Evolutionary conservation across 2,329 filamentous ascomycete species (phyloP), one percentile per base, ranked within the genome.

Genomic region (Trichoderma sp.): DNA sequence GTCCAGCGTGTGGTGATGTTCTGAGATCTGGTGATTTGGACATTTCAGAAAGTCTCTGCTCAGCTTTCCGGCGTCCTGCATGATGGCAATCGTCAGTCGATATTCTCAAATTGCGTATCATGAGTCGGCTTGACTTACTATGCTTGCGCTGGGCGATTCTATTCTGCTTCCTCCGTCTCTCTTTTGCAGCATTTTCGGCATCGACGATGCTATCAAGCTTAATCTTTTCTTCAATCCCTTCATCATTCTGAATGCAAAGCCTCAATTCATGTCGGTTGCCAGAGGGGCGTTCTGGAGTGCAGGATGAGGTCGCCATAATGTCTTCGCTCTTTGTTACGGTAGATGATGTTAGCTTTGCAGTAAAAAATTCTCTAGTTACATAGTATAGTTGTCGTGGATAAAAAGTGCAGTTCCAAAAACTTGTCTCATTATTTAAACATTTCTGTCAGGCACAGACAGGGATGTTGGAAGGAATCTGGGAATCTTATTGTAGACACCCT

Each of bases 131-230:
- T 30, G 28, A 43, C 28, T 71, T 50, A 71, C 68, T 50, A 13
- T 71, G 68, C 8, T 66, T 71, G n/a, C 68, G 68, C 61, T 71
- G 68, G n/a, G 68, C 68, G 11, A 71, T 66, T 53, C 68, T 65
- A 17, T 71, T 71, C 32, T 71, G 68, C 23, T 26, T 47, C 30
- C 68, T 43, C 26, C 68, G 59, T 58, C 68, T 64, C 36, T 71
- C 68, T 20, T 71, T 71, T 47, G 68, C 68, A 20, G 57, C 66
- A 7, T 58, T 26, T 23, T 69, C 66, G 3, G 39, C 57, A 50
- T 69, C 66, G 30, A 62, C 20, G 8, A 69, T 50, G n/a, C 20
- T 62, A 17, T 62, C 66, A 11, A 69, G 28, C 20, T 50, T 62
- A 20, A 62, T 32, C 36, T 36, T 69, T 7, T 62, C 66, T 15